phyloP scores from a whole-genome alignment of 305 asterid species.

The Solanum hybrid region DNA sequence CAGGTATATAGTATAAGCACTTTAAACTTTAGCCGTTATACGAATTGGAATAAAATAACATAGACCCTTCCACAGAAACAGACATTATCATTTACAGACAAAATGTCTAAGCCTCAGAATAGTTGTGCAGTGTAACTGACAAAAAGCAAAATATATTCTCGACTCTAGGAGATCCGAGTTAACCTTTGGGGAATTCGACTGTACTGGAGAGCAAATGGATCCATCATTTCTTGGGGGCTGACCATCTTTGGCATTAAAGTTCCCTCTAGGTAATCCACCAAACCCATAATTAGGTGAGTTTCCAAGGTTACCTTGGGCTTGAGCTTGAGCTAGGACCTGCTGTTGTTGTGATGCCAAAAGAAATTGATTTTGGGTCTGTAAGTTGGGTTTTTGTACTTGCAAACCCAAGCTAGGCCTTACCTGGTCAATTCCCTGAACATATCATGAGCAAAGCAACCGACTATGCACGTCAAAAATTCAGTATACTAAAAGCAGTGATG shows the following conservation, averaged over 20 bases:
- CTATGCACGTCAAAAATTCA: not conserved
- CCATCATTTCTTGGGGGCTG: slow-evolving; percentile 93
- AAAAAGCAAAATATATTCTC: not conserved
- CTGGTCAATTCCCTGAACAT: slow-evolving; percentile 80
- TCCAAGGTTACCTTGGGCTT: slow-evolving; percentile 83
- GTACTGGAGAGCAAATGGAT: slow-evolving; percentile 87
- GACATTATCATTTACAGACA: not conserved
- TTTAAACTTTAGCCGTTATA: not conserved
- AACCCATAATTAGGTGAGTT: slow-evolving; percentile 67
- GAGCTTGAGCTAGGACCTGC: slow-evolving; percentile 90
- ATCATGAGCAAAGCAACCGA: not conserved
- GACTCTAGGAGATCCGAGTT: slow-evolving; percentile 5
- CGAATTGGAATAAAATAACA: not conserved
- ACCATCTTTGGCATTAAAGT: slow-evolving; percentile 68
- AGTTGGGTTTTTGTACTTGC: slow-evolving; percentile 84
- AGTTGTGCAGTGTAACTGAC: not conserved
- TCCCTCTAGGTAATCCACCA: slow-evolving; percentile 83
- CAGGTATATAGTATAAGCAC: not conserved
- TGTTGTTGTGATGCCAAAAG: slow-evolving; percentile 87
- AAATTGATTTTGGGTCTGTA: slow-evolving; percentile 78
- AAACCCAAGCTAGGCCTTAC: slow-evolving; percentile 81
- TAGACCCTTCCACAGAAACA: not conserved
- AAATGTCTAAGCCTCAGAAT: not conserved
- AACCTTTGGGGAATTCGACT: slow-evolving; percentile 94
- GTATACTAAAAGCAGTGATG: not conserved